A percentile compares a stretch with the other conserved stretches of the same genome.
phyloP scores from a whole-genome alignment of 2,329 filamentous ascomycete species.

The Escovopsis sp. region DNA sequence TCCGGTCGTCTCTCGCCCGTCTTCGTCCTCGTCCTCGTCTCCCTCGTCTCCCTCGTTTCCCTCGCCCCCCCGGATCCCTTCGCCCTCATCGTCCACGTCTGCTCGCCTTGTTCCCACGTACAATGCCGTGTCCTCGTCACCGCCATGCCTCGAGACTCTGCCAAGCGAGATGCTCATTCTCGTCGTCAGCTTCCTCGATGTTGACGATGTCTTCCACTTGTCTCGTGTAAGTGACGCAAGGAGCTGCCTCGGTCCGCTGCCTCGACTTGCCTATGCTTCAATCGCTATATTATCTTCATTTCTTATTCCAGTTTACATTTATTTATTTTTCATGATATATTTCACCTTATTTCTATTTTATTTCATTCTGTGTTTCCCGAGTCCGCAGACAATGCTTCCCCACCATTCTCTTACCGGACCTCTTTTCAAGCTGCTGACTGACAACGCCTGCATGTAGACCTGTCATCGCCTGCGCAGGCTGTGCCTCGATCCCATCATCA shows the following conservation, averaged over 20 bases:
- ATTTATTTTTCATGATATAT: background rate
- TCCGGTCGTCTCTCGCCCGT: background rate
- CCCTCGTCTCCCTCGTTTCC: background rate
- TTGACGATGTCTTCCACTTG: conserved; percentile 38
- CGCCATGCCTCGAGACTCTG: conserved; percentile 23
- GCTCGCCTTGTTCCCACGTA: background rate
- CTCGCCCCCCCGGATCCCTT: no score
- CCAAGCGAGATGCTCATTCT: conserved; percentile 43
- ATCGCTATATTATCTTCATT: no score
- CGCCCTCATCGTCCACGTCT: no score
- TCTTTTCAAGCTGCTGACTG: conserved; percentile 6
- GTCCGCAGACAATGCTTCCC: background rate
- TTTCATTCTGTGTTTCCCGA: background rate
- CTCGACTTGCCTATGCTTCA: no score
- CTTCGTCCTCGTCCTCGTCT: conserved; percentile 1
- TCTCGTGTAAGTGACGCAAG: conserved; percentile 35
- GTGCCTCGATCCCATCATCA: conserved; percentile 50
- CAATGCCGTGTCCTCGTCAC: conserved; percentile 1
- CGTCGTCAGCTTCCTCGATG: conserved; percentile 41
- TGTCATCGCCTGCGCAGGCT: conserved; percentile 47
- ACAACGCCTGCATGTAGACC: conserved; percentile 27
- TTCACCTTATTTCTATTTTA: background rate
- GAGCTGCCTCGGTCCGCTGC: background rate
- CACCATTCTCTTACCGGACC: background rate
- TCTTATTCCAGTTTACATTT: no score